Conservation (phyloP, 2,329 filamentous ascomycete species). For the Fusarium citri region DNA sequence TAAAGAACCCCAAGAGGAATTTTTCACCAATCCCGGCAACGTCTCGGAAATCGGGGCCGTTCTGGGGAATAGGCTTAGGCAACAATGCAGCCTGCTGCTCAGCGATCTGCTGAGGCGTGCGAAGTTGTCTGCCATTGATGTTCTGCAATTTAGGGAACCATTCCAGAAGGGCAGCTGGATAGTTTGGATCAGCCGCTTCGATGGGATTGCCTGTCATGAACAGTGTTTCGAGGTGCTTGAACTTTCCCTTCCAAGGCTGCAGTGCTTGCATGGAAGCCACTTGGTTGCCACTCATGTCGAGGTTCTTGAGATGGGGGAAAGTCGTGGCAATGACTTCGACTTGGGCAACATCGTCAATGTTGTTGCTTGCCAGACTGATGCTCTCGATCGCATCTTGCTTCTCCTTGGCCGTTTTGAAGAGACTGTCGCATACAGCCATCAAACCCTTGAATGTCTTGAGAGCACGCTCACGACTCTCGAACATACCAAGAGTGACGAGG, state of each 20-base stretch:
- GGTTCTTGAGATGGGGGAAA: conserved; percentile 86
- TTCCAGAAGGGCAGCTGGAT: conserved; percentile 74
- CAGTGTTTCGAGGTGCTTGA: conserved; percentile 82
- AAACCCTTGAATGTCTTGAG: conserved; percentile 92
- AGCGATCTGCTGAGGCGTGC: conserved; percentile 76
- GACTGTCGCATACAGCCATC: conserved; percentile 84
- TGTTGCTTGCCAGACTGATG: conserved; percentile 84
- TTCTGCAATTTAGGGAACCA: conserved; percentile 87
- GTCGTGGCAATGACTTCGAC: conserved; percentile 82
- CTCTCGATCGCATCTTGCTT: conserved; percentile 84
- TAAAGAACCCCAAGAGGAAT: conserved; percentile 80
- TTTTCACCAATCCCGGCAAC: conserved; percentile 78
- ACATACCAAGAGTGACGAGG: conserved; percentile 79
- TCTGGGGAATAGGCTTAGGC: conserved; percentile 70
- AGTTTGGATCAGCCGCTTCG: conserved; percentile 67
- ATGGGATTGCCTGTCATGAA: conserved; percentile 83
- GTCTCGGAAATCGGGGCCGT: conserved; percentile 78
- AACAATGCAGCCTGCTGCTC: conserved; percentile 62
- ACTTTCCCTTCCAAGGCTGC: conserved; percentile 81
- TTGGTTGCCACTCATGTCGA: conserved; percentile 88
- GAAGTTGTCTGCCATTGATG: conserved; percentile 79
- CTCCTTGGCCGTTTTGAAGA: conserved; percentile 77
- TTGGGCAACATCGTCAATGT: conserved; percentile 75
- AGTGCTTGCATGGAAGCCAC: conserved; percentile 76
- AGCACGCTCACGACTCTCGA: conserved; percentile 75